Percentiles rank a stretch among this genome's conserved stretches.
Conservation (phyloP, 257 asterid species). For the Sherardia arvensis region DNA sequence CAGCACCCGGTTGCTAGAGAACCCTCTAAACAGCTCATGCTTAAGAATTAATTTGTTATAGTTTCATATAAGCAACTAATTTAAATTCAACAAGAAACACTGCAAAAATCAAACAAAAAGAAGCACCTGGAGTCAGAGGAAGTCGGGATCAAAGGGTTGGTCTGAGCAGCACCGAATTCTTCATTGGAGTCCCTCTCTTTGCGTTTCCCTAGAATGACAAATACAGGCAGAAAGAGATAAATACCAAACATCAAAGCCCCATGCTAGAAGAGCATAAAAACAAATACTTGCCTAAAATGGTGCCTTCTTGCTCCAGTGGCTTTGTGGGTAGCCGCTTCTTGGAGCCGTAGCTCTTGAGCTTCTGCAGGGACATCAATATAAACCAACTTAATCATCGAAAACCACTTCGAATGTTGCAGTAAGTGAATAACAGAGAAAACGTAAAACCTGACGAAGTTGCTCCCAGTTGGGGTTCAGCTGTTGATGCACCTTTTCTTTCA, state of each 20-base stretch:
- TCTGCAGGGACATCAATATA: slow-evolving; percentile 35
- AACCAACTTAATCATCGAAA: neutral
- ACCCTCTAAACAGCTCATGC: neutral
- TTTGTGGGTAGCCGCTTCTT: slow-evolving; percentile 28
- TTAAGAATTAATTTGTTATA: neutral
- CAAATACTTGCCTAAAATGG: slow-evolving; percentile 34
- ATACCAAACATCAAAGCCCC: neutral
- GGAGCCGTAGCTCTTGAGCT: slow-evolving; percentile 47
- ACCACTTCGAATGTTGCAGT: neutral
- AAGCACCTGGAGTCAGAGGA: slow-evolving; percentile 68
- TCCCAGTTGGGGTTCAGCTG: slow-evolving; percentile 85
- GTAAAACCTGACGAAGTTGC: slow-evolving; percentile 59
- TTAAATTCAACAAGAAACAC: neutral
- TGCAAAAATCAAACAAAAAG: neutral
- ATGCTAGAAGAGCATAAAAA: neutral
- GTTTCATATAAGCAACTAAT: neutral
- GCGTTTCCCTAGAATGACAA: slow-evolving; percentile 74
- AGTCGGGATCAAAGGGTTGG: slow-evolving; percentile 62
- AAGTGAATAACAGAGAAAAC: neutral
- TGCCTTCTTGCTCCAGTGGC: slow-evolving; percentile 23
- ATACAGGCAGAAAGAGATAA: neutral
- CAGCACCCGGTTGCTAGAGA: neutral
- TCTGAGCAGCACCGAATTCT: slow-evolving; percentile 32
- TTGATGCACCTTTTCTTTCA: slow-evolving; percentile 21
- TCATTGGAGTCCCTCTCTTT: slow-evolving; percentile 50